These are phyloP conservation scores for Leccinum variicolor DNA, from an alignment of 768 basidiomycete species.

Conservation along the genomic window DNA sequence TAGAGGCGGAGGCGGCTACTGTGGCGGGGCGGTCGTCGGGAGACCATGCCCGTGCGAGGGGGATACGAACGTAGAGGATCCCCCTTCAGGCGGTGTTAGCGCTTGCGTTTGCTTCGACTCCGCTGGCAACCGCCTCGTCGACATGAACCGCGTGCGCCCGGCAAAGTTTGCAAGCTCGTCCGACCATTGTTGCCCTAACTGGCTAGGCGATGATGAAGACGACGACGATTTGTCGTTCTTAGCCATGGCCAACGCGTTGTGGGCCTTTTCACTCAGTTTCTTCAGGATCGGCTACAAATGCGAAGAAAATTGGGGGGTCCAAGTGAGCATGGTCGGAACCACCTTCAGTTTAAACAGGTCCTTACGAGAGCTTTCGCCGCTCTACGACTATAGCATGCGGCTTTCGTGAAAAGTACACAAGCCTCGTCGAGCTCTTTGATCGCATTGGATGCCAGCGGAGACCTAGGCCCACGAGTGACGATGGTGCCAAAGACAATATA, in stretches of 20 bases:
- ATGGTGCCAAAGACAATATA: constrained; percentile 80
- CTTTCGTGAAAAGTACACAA: constrained; percentile 61
- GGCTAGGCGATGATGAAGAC: constrained; percentile 4
- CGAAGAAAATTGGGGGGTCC: no score
- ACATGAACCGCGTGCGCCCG: constrained; percentile 62
- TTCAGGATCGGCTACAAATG: constrained; percentile 48
- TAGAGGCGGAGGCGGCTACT: background rate
- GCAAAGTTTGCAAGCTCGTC: constrained; percentile 71
- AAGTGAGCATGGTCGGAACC: background rate
- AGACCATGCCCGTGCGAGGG: background rate
- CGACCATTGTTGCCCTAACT: constrained; percentile 44
- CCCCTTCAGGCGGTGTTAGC: constrained; percentile 1
- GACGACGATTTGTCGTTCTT: constrained; percentile 33
- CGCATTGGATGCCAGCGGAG: constrained; percentile 62
- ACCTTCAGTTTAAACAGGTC: constrained; percentile 16
- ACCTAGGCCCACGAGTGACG: constrained; percentile 69
- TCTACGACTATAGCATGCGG: constrained; percentile 53
- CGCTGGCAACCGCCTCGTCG: constrained; percentile 36
- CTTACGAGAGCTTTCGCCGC: constrained; percentile 62
- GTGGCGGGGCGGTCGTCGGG: background rate
- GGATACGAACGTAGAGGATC: background rate
- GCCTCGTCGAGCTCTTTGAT: constrained; percentile 70
- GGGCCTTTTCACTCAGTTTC: constrained; percentile 64
- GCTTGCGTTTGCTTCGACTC: constrained; percentile 13
- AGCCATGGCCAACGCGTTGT: constrained; percentile 46